Base-by-base conservation (phyloP, 257 asterid species). In the Linaria vulgaris region DNA sequence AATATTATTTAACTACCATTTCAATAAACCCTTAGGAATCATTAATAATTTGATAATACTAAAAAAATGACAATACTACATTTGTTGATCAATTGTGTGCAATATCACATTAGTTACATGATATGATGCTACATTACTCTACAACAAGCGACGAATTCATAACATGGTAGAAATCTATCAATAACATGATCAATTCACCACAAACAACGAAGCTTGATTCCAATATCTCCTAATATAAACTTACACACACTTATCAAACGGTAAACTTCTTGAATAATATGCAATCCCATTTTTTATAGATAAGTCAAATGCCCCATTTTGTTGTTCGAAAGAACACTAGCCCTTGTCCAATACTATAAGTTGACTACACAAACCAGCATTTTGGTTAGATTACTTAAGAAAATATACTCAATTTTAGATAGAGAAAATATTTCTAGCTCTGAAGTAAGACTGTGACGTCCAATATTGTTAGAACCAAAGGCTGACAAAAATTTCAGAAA, bases 301-400 rank as follows among this genome's bases (percentile, higher is more conserved):
- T 15, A 27, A 27, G 34, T 27, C 34, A 11, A 41, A 44, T 44
- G 4, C 16, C 49, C 19, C 15, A 17, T 30, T 13, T 53, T 24
- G 20, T 22, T 6, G 19, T 13, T 14, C 2, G 25, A 13, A 53
- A 24, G 41, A 24, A 52, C 30, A 51, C 6, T 5, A 55, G 11
- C 61, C 5, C 1, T 13, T 54, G n/a, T 24, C 41, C 10, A 9
- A 46, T 51, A 64, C 54, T 63, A 44, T 61, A 48, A 20, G 49
- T 22, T 23, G 31, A 61, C 69, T 50, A 51, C 43, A 50, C 16
- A 48, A 52, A 57, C 24, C 68, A 56, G 72, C 70, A 59, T 55
- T 55, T 27, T 63, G 48, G 12, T 52, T 37, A 66, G 25, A 47
- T 27, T 22, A 51, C 34, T 44, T 16, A 7, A 16, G 45, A 58